Conservation (phyloP, 352 stramenopile species). For the Globisporangium splendens region DNA sequence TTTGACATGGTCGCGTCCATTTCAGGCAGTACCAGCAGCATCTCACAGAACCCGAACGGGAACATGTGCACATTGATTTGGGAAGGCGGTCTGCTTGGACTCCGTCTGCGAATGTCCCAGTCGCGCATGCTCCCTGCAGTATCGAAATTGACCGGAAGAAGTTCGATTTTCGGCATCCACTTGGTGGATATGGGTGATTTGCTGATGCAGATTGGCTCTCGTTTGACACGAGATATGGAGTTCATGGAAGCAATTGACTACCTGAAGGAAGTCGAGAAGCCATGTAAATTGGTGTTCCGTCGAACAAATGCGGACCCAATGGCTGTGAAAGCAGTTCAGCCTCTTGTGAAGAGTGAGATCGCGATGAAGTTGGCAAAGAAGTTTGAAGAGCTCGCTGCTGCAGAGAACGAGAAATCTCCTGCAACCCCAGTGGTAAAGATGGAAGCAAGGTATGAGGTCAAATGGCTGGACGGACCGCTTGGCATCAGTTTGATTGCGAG, state of each 20-base stretch:
- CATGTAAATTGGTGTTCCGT: conserved; percentile 73
- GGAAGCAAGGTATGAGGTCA: conserved; percentile 84
- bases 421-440: conserved; percentile 67
- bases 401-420: conserved; percentile 69
- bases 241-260: conserved; percentile 83
- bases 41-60: conserved; percentile 48
- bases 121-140: conserved; percentile 76
- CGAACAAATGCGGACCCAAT: conserved; percentile 69
- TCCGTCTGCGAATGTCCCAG: conserved; percentile 78
- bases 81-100: conserved; percentile 74
- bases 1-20: conserved; percentile 72
- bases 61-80: conserved; percentile 81
- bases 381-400: conserved; percentile 69
- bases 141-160: conserved; percentile 83
- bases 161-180: conserved; percentile 83
- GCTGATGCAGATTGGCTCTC: conserved; percentile 68
- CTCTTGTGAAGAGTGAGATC: conserved; percentile 62
- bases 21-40: conserved; percentile 52
- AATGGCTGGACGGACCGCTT: conserved; percentile 82
- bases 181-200: conserved; percentile 82
- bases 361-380: conserved; percentile 69
- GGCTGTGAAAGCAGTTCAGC: conserved; percentile 73
- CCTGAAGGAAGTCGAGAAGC: conserved; percentile 76
- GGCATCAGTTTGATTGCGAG: conserved; percentile 87
- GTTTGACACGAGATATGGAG: conserved; percentile 71